Evolutionary conservation across 2,329 filamentous ascomycete species (phyloP), one percentile per base, ranked within the genome.

Genomic region (Ophiostoma piceae): DNA sequence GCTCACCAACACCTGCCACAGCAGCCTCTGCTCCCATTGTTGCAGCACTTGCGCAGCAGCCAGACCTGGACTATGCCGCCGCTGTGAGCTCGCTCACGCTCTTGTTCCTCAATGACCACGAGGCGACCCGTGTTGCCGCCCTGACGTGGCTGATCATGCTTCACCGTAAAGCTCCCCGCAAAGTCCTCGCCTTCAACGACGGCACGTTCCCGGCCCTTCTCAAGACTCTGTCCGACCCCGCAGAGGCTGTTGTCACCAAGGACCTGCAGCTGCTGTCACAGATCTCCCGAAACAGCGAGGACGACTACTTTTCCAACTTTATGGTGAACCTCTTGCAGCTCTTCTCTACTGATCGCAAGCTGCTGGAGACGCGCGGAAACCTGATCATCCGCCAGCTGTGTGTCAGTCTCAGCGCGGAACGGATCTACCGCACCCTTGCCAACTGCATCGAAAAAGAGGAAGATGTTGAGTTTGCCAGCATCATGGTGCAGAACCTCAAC

Each of bases 401-500:
- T 78, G 87, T 96, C 71, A 97, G 92, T 71, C 83, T 99, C 37
- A 97, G 94, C 74, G 91, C 95, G 0, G 95, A 99, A 78, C 88
- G 94, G 65, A 99, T 99, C 71, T 99, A 98, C 77, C 88, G 95
- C 41, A 98, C 93, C 2, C 84, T 99, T 73, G 96, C 95, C 35
- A 95, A 99, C 75, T 97, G 95, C 74, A 91, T 99, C 11, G 95
- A 98, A 79, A 96, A 94, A 77, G 95, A 99, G 78, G 95, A 98
- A 80, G 95, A 99, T 77, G 88, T 99, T 60, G 96, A 99, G 78
- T 99, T 99, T 79, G 94, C 95, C 19, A 97, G 94, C 77, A 98
- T 99, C 75, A 99, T 99, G 95, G 93, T 99, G 39, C 95, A 99
- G 78, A 98, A 98, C 76, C 84, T 99, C 68, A 99, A 99, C 81